Conservation (phyloP, 1,284 basidiomycete species). For the Limonomyces culmigenus region DNA sequence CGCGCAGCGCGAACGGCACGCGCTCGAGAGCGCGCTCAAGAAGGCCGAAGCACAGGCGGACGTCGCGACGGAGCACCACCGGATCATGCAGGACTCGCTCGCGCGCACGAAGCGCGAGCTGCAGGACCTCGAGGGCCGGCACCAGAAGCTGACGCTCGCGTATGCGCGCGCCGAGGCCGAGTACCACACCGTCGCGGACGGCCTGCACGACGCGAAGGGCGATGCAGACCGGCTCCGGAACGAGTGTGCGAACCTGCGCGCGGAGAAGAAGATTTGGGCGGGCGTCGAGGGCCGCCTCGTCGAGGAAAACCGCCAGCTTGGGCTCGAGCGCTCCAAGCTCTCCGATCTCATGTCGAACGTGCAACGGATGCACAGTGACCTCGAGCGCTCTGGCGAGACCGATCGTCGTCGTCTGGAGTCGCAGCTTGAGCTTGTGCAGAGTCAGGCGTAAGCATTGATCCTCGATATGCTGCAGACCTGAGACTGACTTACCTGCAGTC, state of each 20-base stretch:
- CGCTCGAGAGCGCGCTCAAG: constrained; percentile 47
- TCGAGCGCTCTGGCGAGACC: constrained; percentile 69
- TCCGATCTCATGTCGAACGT: constrained; percentile 79
- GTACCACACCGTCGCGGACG: constrained; percentile 43
- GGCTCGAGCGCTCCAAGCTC: constrained; percentile 69
- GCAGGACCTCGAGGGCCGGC: constrained; percentile 42
- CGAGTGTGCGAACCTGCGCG: constrained; percentile 71
- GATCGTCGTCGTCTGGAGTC: constrained; percentile 67
- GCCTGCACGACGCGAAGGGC: constrained; percentile 37
- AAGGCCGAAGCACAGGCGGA: constrained; percentile 63
- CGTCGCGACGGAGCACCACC: constrained; percentile 36
- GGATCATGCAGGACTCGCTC: constrained; percentile 47
- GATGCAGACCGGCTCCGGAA: constrained; percentile 62
- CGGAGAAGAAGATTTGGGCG: constrained; percentile 90
- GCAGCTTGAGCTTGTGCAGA: constrained; percentile 64
- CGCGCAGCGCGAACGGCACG: constrained; percentile 54
- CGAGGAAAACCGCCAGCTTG: constrained; percentile 70
- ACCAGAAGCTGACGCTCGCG: constrained; percentile 52
- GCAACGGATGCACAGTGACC: constrained; percentile 78
- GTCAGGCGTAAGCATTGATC: constrained; percentile 42
- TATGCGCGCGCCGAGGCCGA: constrained; percentile 51
- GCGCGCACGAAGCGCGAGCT: constrained; percentile 37
- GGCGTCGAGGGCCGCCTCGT: constrained; percentile 63
- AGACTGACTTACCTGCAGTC: constrained; percentile 46
- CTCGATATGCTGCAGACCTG: constrained; percentile 56